Evolutionary conservation across 2,329 filamentous ascomycete genomes (phyloP), one percentile per base, ranked within the genome.

Genomic region (Xylogone sp.): DNA sequence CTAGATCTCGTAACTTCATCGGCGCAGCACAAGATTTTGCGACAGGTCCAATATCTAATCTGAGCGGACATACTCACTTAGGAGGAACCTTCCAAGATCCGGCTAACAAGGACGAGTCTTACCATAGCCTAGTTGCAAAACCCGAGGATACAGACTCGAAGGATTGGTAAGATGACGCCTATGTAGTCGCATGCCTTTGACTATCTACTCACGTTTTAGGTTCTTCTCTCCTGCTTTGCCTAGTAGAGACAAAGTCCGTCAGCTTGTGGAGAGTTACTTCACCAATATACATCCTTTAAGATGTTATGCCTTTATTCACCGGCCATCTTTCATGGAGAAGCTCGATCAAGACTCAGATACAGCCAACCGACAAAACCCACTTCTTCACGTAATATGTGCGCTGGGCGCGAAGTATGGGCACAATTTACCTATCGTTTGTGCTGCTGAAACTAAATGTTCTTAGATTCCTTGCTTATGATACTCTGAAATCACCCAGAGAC

Each of bases 251-350:
- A 42, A 22, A 19, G 31, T 51, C 18, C 22, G 22, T 13, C 43
- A 39, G 24, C 44, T 54, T 13, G 49, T 59, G 22, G 62, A 64
- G 24, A 57, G 59, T 21, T 65, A 64, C 52, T 65, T 65, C 50
- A 48, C 60, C 31, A 59, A 65, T 43, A 58, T 65, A 19, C 62
- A 65, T 27, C 59, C 61, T 1, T 46, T 65, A 13, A 56, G 62
- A 16, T 62, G 61, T 29, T 64, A 57, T 55, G 62, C 60, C 1
- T 65, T 65, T 43, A 51, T 65, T 22, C 63, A 65, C 46, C 61
- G 62, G 29, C 57, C 60, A 8, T 62, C 63, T 13, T 58, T 65
- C 16, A 59, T 65, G 53, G 58, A 60, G 44, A 50, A 56, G 20
- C 54, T 64, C 22, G 60, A 64, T 46, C 56, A 62, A 48, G 59